Evolutionary conservation across 2,329 filamentous ascomycete genomes (phyloP).

Genomic region (Pseudocercospora vitis): DNA sequence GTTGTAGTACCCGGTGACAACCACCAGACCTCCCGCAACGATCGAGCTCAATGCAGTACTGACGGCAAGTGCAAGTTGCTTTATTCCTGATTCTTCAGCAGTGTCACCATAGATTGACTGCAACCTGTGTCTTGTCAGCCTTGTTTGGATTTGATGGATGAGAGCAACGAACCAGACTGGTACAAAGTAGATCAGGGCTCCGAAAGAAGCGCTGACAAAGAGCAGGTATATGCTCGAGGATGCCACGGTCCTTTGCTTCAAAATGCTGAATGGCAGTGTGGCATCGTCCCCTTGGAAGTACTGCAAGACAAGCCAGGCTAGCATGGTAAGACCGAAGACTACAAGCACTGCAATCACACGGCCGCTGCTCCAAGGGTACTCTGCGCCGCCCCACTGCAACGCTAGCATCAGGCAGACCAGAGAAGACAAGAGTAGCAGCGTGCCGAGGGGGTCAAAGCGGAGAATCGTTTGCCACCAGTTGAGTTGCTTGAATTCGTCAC

Average conservation of each 20-base stretch:
- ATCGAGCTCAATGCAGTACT: constrained; percentile 44
- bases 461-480: constrained; percentile 20
- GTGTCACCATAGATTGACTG: constrained; percentile 10
- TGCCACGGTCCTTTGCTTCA: constrained; percentile 18
- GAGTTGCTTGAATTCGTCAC: constrained; percentile 44
- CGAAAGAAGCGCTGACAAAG: constrained; percentile 15
- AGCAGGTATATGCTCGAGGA: constrained; percentile 15
- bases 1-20: constrained; percentile 45
- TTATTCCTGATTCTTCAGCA: constrained; percentile 13
- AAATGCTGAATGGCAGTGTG: constrained; percentile 18
- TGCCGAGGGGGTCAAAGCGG: constrained; percentile 46
- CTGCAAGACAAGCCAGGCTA: constrained; percentile 18
- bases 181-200: constrained; percentile 20
- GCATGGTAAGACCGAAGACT: constrained; percentile 18
- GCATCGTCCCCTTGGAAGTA: constrained; percentile 19
- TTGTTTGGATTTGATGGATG: background rate
- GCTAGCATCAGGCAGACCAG: constrained; percentile 48
- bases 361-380: constrained; percentile 38
- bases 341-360: constrained; percentile 45
- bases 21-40: constrained; percentile 38
- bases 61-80: constrained; percentile 28
- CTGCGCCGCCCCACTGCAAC: constrained; percentile 46
- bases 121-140: constrained; percentile 10
- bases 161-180: constrained; percentile 18
- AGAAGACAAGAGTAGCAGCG: constrained; percentile 38